Evolutionary conservation across 345 rosid genomes (phyloP), one percentile per base, ranked within the genome.

Genomic region (Mercurialis annua): DNA sequence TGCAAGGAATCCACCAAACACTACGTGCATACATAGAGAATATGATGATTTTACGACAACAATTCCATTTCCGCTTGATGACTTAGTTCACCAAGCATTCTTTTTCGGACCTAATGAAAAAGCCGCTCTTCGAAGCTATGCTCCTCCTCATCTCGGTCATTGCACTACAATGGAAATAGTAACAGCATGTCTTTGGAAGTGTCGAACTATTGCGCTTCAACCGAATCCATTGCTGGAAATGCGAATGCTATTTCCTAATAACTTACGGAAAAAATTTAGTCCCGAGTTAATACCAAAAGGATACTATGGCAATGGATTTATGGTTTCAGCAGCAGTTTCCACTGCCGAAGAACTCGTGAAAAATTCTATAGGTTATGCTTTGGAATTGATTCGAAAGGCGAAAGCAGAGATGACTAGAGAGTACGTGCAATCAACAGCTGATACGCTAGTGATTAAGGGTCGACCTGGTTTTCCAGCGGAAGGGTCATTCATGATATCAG

Each of bases 281-380:
- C 48, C 47, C 40, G 49, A 38, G 2, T 12, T 69, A 8, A 3
- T 69, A 12, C 49, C 51, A 0, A 9, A 9, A 0, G 84, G 81
- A 10, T 85, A 80, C 20, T 80, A 82, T 27, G 86, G 86, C 0
- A 82, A 80, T 64, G 80, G 61, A 9, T 51, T 72, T 33, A 73
- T 66, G 16, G 62, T 46, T 6, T 74, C 83, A 0, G 75, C 70
- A 0, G 73, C 80, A 11, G 46, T 67, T 18, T 29, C 81, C 23
- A 77, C 59, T 0, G 81, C 65, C 1, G 68, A 9, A 17, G 49
- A 69, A 12, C 46, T 82, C 0, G 3, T 27, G 0, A 31, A 29
- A 23, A 73, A 53, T 10, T 67, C 85, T 0, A 17, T 85, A 5
- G 78, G 59, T 27, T 79, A 71, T 51, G 83, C 71, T 0, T 0